phyloP scores from a whole-genome alignment of 1,139 yeast genomes.

The Geotrichum histeridarum region DNA sequence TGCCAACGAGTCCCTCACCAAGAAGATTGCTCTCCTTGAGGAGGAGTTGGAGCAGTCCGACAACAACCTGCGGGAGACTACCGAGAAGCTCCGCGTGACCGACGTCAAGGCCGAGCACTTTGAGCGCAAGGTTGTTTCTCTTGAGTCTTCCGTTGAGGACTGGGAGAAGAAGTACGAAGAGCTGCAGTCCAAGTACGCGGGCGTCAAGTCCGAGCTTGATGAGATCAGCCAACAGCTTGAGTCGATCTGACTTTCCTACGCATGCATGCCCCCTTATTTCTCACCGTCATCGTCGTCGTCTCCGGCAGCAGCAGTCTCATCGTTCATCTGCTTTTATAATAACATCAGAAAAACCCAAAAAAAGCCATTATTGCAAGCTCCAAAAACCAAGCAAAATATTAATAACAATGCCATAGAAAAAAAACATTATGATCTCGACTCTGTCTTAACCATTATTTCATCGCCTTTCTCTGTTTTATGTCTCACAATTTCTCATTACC shows the following conservation, averaged over 20 bases:
- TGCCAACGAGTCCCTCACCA: slow-evolving; percentile 82
- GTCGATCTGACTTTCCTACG: slow-evolving; percentile 47
- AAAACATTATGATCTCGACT: neutral
- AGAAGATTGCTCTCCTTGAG: slow-evolving; percentile 88
- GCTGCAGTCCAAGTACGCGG: slow-evolving; percentile 69
- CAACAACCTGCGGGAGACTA: slow-evolving; percentile 85
- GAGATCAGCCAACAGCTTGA: slow-evolving; percentile 93
- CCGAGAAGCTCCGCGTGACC: slow-evolving; percentile 89
- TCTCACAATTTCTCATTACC: neutral
- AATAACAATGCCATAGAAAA: neutral
- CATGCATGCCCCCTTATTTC: neutral
- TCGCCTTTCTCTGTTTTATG: slow-evolving; percentile 5
- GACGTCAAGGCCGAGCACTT: slow-evolving; percentile 96
- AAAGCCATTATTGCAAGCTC: neutral
- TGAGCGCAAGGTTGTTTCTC: slow-evolving; percentile 88
- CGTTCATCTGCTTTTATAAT: slow-evolving; percentile 4
- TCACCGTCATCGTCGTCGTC: neutral
- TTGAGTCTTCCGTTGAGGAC: slow-evolving; percentile 88
- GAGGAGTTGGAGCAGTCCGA: slow-evolving; percentile 92
- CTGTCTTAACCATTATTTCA: neutral
- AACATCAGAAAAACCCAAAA: slow-evolving; percentile 1
- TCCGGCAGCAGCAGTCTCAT: slow-evolving; percentile 3
- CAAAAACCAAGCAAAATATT: neutral
- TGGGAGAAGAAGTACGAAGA: slow-evolving; percentile 92
- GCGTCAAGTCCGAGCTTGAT: slow-evolving; percentile 85